phyloP scores from a whole-genome alignment of 192 early-diverging fungal genomes.

The Haplosporangium gracile region DNA sequence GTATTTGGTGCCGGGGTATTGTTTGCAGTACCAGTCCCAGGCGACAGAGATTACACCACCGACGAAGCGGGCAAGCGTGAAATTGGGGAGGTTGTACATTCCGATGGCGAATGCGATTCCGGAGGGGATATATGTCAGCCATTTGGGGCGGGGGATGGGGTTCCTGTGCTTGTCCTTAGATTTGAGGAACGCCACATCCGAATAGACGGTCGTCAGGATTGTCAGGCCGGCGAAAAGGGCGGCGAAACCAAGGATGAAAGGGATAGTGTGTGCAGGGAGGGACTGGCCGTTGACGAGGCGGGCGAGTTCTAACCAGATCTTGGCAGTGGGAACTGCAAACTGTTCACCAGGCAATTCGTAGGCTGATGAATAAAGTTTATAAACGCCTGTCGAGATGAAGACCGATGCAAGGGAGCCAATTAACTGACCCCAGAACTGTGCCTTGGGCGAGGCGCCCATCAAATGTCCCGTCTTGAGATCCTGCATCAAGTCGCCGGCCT shows the following conservation, averaged over 20 bases:
- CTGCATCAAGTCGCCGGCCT: slow-evolving; percentile 70
- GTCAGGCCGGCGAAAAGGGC: slow-evolving; percentile 65
- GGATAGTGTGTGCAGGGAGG: slow-evolving; percentile 72
- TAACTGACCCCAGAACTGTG: slow-evolving; percentile 88
- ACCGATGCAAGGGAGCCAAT: slow-evolving; percentile 82
- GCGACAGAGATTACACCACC: slow-evolving; percentile 66
- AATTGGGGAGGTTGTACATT: slow-evolving; percentile 84
- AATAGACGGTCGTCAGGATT: slow-evolving; percentile 52
- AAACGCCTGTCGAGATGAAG: slow-evolving; percentile 77
- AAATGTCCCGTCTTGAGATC: slow-evolving; percentile 92
- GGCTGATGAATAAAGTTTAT: slow-evolving; percentile 74
- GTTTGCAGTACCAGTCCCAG: slow-evolving; percentile 63
- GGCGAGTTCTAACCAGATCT: slow-evolving; percentile 86
- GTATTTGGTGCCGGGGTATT: slow-evolving; percentile 34
- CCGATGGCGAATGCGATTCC: slow-evolving; percentile 86
- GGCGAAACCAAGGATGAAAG: slow-evolving; percentile 71
- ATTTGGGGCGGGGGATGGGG: slow-evolving; percentile 29
- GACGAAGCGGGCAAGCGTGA: slow-evolving; percentile 77
- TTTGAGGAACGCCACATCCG: slow-evolving; percentile 34
- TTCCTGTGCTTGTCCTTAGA: slow-evolving; percentile 35
- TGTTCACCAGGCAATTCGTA: slow-evolving; percentile 79
- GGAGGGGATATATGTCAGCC: slow-evolving; percentile 70
- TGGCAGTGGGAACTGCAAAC: slow-evolving; percentile 80
- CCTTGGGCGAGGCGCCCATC: slow-evolving; percentile 82
- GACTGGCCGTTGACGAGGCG: slow-evolving; percentile 81